Evolutionary conservation across 2,329 filamentous ascomycete genomes (phyloP).

Genomic region (Fusarium vanettenii): DNA sequence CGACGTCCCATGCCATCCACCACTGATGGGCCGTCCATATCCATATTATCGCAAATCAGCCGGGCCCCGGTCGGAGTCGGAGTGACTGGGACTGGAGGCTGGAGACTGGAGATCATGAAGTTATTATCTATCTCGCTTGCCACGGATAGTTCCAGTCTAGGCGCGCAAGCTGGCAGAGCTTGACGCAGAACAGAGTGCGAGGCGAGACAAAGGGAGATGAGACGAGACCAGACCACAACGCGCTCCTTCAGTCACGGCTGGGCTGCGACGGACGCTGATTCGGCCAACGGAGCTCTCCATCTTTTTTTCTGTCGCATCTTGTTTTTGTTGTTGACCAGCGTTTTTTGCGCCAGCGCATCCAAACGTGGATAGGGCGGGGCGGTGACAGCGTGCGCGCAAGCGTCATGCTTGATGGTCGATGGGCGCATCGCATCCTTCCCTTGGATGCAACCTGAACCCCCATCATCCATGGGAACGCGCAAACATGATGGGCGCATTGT

Average conservation of each 20-base stretch:
- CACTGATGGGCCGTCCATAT: slow-evolving; percentile 9
- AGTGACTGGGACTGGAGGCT: background rate
- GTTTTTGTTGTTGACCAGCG: slow-evolving; percentile 41
- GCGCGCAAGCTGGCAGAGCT: slow-evolving; percentile 2
- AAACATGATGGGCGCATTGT: slow-evolving; percentile 27
- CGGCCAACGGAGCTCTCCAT: slow-evolving; percentile 27
- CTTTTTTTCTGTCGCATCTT: slow-evolving; percentile 40
- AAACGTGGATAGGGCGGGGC: slow-evolving; percentile 44
- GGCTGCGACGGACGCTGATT: slow-evolving; percentile 43
- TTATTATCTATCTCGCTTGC: slow-evolving; percentile 35
- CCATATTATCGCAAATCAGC: slow-evolving; percentile 32
- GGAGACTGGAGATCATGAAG: slow-evolving; percentile 22
- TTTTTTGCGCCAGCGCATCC: slow-evolving; percentile 44
- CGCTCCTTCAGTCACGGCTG: slow-evolving; percentile 26
- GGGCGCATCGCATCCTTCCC: slow-evolving; percentile 42
- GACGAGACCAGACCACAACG: slow-evolving; percentile 22
- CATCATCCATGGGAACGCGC: slow-evolving; percentile 11
- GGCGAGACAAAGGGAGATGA: slow-evolving; percentile 33
- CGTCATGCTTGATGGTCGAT: slow-evolving; percentile 44
- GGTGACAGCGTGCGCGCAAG: slow-evolving; percentile 46
- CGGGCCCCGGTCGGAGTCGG: slow-evolving; percentile 3
- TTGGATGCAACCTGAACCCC: slow-evolving; percentile 35
- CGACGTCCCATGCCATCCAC: slow-evolving; percentile 19
- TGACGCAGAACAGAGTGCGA: slow-evolving; percentile 8
- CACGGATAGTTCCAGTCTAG: slow-evolving; percentile 18